Evolutionary conservation across 345 rosid genomes (phyloP), one percentile per base, ranked within the genome.

Genomic region (Camelina laxa): DNA sequence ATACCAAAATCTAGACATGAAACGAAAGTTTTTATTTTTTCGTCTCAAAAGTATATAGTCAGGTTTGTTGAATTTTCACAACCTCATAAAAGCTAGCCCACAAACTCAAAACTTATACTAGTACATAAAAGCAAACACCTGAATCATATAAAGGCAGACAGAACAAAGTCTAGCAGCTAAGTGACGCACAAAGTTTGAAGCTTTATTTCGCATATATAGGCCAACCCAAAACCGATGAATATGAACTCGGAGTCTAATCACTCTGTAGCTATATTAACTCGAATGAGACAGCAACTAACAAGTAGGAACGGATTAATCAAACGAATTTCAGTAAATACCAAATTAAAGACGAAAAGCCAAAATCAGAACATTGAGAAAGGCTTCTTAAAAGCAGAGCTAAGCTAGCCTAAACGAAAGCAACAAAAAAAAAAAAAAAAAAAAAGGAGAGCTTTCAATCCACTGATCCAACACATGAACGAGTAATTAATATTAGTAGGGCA

Each of bases 1-100:
- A 54, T 22, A 72, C 44, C 44, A 72, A 63, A 60, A 19, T 14
- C 20, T 70, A 65, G 36, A 21, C 21, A 45, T 1, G 8, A 58
- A 47, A 66, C 12, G 67, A 0, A 22, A 19, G 16, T 21, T 39
- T 55, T 56, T 31, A n/a, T 24, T 3, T 24, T 24, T 24, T 0
- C 3, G 21, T 6, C n/a, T 42, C 0, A 42, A 42, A 0, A 42
- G 0, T 42, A 42, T 11, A 42, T n/a, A 53, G 6, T 1, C 49
- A 16, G n/a, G 3, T n/a, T n/a, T n/a, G 59, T 74, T 42, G 14
- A 20, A 14, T 73, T 38, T 31, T 42, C 47, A 31, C 3, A 38
- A 19, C 21, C 41, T 14, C 12, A 19, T 36, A 50, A 33, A 51
- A 62, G 6, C 44, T 17, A 62, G 42, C 21, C 15, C 5, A 31